Percentiles rank a stretch among this genome's conserved stretches.
phyloP scores from a whole-genome alignment of 495 filamentous ascomycete genomes.

The Penicillium ochrochloron region DNA sequence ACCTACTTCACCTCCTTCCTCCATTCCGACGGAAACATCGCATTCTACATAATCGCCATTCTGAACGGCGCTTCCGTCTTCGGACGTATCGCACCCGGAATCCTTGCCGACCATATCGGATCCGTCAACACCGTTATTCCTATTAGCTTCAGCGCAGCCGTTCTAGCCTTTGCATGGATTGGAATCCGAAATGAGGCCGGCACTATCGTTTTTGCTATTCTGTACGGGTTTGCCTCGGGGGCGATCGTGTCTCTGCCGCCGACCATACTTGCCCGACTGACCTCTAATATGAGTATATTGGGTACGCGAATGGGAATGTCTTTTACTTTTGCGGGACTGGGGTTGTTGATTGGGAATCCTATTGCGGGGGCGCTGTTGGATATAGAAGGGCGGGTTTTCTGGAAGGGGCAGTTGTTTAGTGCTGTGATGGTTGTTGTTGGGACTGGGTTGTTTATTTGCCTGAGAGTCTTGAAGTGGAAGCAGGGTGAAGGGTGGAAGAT shows the following conservation, averaged over 20 bases:
- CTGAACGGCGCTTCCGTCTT: slow-evolving; percentile 51
- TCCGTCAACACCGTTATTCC: slow-evolving; percentile 40
- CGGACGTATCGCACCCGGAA: slow-evolving; percentile 48
- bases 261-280: slow-evolving; percentile 32
- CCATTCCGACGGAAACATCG: slow-evolving; percentile 27
- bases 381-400: slow-evolving; percentile 12
- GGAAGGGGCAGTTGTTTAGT: slow-evolving; percentile 18
- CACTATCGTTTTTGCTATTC: slow-evolving; percentile 39
- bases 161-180: slow-evolving; percentile 45
- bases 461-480: slow-evolving; percentile 13
- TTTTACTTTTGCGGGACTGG: slow-evolving; percentile 52
- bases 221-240: slow-evolving; percentile 50
- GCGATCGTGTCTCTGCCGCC: slow-evolving; percentile 42
- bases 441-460: slow-evolving; percentile 5
- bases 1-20: slow-evolving; percentile 30
- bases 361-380: slow-evolving; percentile 58
- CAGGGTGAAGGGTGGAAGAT: slow-evolving; percentile 16
- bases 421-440: slow-evolving; percentile 14
- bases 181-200: slow-evolving; percentile 35
- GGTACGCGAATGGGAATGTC: slow-evolving; percentile 67
- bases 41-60: slow-evolving; percentile 53
- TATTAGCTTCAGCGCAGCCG: slow-evolving; percentile 31
- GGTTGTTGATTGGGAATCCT: slow-evolving; percentile 64
- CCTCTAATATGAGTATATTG: slow-evolving; percentile 51
- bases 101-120: slow-evolving; percentile 47